Base-by-base conservation (phyloP, 108 stramenopile species). In the Seminavis robusta region DNA sequence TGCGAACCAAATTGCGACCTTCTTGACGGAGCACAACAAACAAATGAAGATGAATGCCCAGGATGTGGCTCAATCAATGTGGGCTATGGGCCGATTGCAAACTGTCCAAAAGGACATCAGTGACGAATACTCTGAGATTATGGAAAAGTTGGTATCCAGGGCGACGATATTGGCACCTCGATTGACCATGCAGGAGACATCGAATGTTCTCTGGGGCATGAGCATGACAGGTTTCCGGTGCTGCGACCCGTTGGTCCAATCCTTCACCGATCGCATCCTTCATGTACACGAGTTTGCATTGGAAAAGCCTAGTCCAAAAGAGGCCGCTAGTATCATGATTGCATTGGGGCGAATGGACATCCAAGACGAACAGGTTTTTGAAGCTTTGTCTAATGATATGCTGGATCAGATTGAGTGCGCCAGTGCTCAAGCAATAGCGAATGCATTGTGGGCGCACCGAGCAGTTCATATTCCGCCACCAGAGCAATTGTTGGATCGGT, bases 171-270 rank as follows among this genome's bases (percentile, higher is more conserved):
- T 78, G 3, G 47, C 50, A 26, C 44, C 32, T 39, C 19, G 47
- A 25, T 73, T 75, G 52, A 74, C 74, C 47, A 28, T 76, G 17
- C 65, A 59, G 28, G 84, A 90, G 47, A 43, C 79, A 33, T 66
- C 81, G 15, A 86, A 78, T 57, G 66, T 76, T 24, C 43, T 90
- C 6, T 85, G 78, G 80, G 88, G 74, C 13, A 17, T 90, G 10
- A 62, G 61, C 33, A 83, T n/a, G n/a, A n/a, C n/a, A n/a, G n/a
- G n/a, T n/a, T n/a, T n/a, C n/a, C n/a, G n/a, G n/a, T n/a, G n/a
- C n/a, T n/a, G n/a, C n/a, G n/a, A n/a, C n/a, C n/a, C n/a, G n/a
- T n/a, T n/a, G n/a, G n/a, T n/a, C n/a, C n/a, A n/a, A n/a, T n/a
- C n/a, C n/a, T n/a, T n/a, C n/a, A n/a, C n/a, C n/a, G 16, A 17